These are phyloP conservation scores for Hypsizygus ulmarius DNA, from an alignment of 1,284 basidiomycete genomes.

Conservation along the genomic window DNA sequence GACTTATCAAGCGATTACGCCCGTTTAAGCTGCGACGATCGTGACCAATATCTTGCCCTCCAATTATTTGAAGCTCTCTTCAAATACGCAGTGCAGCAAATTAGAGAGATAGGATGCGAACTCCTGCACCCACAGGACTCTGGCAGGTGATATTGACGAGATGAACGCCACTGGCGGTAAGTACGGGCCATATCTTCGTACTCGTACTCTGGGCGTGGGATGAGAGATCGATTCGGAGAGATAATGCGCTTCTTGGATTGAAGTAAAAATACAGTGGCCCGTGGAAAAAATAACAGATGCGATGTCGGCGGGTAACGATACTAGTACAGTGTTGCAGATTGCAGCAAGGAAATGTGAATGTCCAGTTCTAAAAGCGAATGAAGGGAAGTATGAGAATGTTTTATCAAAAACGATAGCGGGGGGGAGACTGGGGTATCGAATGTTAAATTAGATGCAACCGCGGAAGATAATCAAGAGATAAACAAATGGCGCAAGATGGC, in stretches of 20 bases:
- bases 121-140: too few species aligned
- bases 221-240: neutral
- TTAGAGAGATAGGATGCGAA: too few species aligned
- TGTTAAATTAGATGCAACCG: constrained; percentile 4
- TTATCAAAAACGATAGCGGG: neutral
- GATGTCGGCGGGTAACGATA: constrained; percentile 1
- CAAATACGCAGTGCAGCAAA: too few species aligned
- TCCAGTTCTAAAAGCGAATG: constrained; percentile 6
- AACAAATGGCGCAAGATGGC: constrained; percentile 1
- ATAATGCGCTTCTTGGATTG: constrained; percentile 2
- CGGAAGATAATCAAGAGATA: neutral
- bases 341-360: neutral
- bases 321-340: neutral
- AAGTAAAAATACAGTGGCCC: constrained; percentile 9
- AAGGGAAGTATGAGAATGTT: too few species aligned
- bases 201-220: neutral
- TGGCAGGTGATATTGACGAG: too few species aligned
- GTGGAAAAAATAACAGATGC: neutral
- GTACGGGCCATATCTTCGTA: too few species aligned
- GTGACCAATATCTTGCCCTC: too few species aligned
- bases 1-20: too few species aligned
- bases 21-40: too few species aligned
- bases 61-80: too few species aligned
- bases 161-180: too few species aligned
- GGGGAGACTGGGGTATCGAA: neutral